Conservation (phyloP, 2,329 filamentous ascomycete species). For the Saccharata proteae region DNA sequence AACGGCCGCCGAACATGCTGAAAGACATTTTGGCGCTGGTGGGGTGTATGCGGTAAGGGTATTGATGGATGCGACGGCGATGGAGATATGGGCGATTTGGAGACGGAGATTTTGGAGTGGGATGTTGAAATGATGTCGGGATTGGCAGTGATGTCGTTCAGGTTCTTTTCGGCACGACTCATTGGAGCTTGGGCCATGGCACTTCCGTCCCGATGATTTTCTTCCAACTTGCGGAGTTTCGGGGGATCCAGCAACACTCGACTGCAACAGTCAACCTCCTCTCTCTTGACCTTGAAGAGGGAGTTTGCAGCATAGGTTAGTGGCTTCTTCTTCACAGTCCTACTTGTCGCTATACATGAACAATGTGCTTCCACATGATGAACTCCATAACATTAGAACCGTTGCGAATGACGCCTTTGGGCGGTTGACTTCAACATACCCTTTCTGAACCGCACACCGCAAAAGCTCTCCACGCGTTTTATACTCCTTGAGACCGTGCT, state of each 20-base stretch:
- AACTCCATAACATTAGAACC: slow-evolving; percentile 41
- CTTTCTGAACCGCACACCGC: slow-evolving; percentile 19
- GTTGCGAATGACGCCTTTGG: slow-evolving; percentile 52
- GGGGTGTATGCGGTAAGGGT: background rate
- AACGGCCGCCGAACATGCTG: slow-evolving; percentile 41
- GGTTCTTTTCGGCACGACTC: background rate
- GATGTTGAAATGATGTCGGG: slow-evolving; percentile 1
- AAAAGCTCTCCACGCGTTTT: background rate
- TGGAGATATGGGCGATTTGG: slow-evolving; percentile 1
- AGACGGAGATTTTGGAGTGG: slow-evolving; percentile 2
- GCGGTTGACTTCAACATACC: slow-evolving; percentile 38
- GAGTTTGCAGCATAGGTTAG: no score
- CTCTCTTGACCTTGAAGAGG: no score
- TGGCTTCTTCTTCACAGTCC: no score
- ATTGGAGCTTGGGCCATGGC: slow-evolving; percentile 5
- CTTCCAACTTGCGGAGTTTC: no score
- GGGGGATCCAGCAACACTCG: no score
- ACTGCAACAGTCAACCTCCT: no score
- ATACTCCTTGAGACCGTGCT: slow-evolving; percentile 21
- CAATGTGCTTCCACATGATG: slow-evolving; percentile 10
- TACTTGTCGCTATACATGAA: no score
- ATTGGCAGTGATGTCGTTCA: slow-evolving; percentile 7
- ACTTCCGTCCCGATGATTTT: no score
- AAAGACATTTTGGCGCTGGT: slow-evolving; percentile 8
- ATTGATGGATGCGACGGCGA: background rate